These are phyloP conservation scores for Gomphus bonarii DNA, from an alignment of 1,284 basidiomycete genomes.

Conservation along the genomic window DNA sequence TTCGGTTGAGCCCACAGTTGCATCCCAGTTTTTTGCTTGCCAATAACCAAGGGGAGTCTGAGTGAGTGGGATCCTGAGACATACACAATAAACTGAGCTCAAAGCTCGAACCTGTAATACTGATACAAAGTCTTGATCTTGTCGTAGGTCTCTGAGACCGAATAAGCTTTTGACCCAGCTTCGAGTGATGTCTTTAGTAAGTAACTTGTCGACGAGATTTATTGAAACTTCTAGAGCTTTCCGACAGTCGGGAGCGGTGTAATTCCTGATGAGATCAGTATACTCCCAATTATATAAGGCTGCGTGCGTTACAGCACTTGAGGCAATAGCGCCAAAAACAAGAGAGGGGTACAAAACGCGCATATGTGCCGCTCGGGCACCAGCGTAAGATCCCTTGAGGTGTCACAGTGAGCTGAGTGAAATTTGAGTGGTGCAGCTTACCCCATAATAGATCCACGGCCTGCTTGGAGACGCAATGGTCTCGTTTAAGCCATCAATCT, in stretches of 20 bases:
- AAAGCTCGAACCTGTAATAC: conserved; percentile 40
- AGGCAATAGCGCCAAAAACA: conserved; percentile 87
- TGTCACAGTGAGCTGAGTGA: background rate
- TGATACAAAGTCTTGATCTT: conserved; percentile 74
- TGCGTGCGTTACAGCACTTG: conserved; percentile 77
- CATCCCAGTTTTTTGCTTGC: conserved; percentile 73
- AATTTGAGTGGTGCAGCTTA: conserved; percentile 21
- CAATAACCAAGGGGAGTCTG: conserved; percentile 38
- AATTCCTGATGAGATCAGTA: conserved; percentile 75
- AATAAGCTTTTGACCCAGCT: conserved; percentile 58
- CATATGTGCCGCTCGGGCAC: conserved; percentile 92
- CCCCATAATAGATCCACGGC: conserved; percentile 95
- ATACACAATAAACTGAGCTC: background rate
- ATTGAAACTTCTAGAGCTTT: conserved; percentile 58
- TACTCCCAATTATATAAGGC: conserved; percentile 73
- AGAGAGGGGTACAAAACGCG: conserved; percentile 78
- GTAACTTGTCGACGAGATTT: conserved; percentile 50
- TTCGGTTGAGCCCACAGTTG: conserved; percentile 42
- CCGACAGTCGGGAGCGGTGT: conserved; percentile 66
- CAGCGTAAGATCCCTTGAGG: conserved; percentile 76
- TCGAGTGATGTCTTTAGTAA: conserved; percentile 33
- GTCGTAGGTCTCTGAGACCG: conserved; percentile 53
- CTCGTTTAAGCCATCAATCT: conserved; percentile 63
- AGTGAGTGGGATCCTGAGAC: conserved; percentile 5
- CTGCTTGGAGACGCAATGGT: conserved; percentile 58